Base-by-base conservation (phyloP, 108 stramenopile species). In the Nitzschia inconspicua region DNA sequence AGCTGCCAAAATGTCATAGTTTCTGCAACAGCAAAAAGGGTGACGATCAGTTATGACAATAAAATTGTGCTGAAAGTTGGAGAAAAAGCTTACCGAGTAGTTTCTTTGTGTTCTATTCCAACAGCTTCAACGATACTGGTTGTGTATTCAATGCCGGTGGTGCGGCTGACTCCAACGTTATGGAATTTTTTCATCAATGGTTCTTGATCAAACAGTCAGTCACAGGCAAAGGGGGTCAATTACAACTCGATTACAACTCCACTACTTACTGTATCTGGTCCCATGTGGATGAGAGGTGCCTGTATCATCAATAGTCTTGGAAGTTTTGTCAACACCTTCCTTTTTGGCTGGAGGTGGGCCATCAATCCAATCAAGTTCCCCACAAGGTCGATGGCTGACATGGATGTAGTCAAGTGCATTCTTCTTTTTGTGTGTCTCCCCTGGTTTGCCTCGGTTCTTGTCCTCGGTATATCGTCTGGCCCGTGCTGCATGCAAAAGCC, bases 31-130 rank as follows among this genome's bases (percentile, higher is more conserved):
- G 4, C 14, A 35, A 49, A 25, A 22, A n/a, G 10, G 19, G 8
- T 26, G 55, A 23, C 3, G 26, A 60, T 22, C 3, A 18, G 24
- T 18, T 34, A 14, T 11, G 39, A 6, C 13, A 20, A 34, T 24
- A 35, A 13, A 5, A 48, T 43, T 56, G 4, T 19, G 24, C 36
- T 37, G 35, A 7, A 54, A 64, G 10, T 36, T 18, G 19, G 27
- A 27, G 28, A 22, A 8, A 3, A 27, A 19, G 49, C 71, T 13
- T 68, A 84, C 84, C 86, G 63, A 25, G 93, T 89, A 11, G 93
- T 88, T 67, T 94, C 93, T 52, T 94, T 94, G 58, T 94, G 93
- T 43, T 94, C 93, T 19, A 94, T 85, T 23, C 87, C 85, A 47
- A 86, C 68, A 14, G 93, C 93, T 77, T 94, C 93, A 36, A 94